These are phyloP conservation scores for Hanseniaspora occidentalis DNA, from an alignment of 805 yeast species.

Conservation along the genomic window DNA sequence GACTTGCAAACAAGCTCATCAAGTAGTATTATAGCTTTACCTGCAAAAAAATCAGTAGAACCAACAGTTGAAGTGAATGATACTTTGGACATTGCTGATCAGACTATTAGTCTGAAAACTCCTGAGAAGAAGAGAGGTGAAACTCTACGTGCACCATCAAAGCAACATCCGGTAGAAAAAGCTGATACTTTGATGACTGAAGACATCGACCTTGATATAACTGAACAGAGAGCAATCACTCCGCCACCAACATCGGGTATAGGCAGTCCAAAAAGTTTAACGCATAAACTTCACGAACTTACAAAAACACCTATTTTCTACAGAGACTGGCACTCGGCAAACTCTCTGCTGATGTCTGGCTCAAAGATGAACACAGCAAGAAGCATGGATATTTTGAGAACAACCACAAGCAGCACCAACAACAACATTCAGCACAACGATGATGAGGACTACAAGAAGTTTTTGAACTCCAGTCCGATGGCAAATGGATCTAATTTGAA, in stretches of 20 bases:
- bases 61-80: no score
- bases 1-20: no score
- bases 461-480: not conserved
- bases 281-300: not conserved
- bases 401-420: not conserved
- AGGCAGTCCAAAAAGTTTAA: not conserved
- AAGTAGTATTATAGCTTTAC: no score
- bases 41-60: no score
- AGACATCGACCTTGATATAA: not conserved
- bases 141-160: not conserved
- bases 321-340: not conserved
- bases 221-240: not conserved
- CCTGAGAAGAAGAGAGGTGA: no score
- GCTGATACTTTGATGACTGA: no score
- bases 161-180: not conserved
- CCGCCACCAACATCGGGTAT: conserved; percentile 4
- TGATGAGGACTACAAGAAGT: conserved; percentile 1
- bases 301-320: not conserved
- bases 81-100: no score
- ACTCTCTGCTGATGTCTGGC: not conserved
- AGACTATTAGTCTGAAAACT: no score
- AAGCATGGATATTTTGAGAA: no score
- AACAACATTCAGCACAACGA: not conserved
- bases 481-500: not conserved
- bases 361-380: not conserved